These are phyloP conservation scores for Spizellomyces punctatus DNA, from an alignment of 192 early-diverging fungal species.

Conservation along the genomic window DNA sequence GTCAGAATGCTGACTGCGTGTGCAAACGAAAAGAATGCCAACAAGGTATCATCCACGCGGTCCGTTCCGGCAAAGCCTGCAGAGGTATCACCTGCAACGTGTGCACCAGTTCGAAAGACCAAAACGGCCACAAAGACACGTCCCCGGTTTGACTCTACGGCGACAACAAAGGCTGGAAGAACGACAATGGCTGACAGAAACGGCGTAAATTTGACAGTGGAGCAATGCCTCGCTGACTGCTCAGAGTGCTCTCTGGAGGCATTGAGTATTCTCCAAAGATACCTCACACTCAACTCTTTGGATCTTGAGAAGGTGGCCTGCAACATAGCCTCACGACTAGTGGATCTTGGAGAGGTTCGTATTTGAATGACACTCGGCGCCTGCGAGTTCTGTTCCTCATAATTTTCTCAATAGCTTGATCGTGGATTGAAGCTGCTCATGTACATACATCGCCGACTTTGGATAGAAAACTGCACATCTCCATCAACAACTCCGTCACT, in stretches of 20 bases:
- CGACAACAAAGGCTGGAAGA: no score
- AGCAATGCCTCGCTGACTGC: constrained; percentile 7
- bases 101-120: neutral
- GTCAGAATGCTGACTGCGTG: constrained; percentile 7
- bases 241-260: constrained; percentile 3
- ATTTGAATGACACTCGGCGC: neutral
- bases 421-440: neutral
- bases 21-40: neutral
- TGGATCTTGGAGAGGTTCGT: constrained; percentile 9
- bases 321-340: constrained; percentile 12
- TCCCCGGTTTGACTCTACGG: neutral
- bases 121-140: neutral
- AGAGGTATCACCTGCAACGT: neutral
- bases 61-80: neutral
- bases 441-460: neutral
- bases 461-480: neutral
- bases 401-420: neutral
- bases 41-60: neutral
- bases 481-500: neutral
- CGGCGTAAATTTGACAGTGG: neutral
- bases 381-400: neutral
- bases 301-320: constrained; percentile 20
- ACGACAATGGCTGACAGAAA: neutral
- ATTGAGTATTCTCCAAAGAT: neutral
- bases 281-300: neutral